A percentile compares a stretch with the other conserved stretches of the same genome.
These are phyloP conservation scores for Ceratocystis cacaofunesta DNA, from an alignment of 2,329 filamentous ascomycete genomes.

Conservation along the genomic window DNA sequence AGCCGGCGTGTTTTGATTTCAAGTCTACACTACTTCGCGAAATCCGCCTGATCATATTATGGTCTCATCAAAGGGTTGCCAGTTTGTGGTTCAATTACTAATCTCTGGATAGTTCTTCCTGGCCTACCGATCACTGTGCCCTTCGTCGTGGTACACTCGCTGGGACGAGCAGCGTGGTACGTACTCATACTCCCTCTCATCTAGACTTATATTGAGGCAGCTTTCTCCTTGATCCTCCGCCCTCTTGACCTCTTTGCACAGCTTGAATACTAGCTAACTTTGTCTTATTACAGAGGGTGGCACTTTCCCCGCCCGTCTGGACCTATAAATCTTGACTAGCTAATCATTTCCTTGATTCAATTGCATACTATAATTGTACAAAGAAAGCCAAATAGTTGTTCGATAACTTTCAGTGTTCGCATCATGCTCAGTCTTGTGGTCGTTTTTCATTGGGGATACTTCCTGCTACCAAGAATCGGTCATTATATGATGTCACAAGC, in stretches of 20 bases:
- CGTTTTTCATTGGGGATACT: not conserved
- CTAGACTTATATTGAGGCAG: not conserved
- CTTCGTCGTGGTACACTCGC: conserved; percentile 79
- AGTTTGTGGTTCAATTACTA: not conserved
- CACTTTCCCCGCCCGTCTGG: conserved; percentile 52
- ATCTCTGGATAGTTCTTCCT: conserved; percentile 66
- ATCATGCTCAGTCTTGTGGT: not conserved
- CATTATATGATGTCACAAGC: too few relatives aligned
- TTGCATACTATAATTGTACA: not conserved
- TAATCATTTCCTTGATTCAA: conserved; percentile 16
- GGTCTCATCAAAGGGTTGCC: not conserved
- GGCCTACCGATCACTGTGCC: conserved; percentile 94
- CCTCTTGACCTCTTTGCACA: not conserved
- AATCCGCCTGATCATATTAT: not conserved
- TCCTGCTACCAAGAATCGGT: too few relatives aligned
- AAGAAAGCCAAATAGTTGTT: conserved; percentile 1
- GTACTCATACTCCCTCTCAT: conserved; percentile 24
- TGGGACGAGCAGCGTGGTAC: conserved; percentile 96
- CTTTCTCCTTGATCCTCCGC: not conserved
- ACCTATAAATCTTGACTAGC: conserved; percentile 31
- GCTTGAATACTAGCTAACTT: conserved; percentile 21
- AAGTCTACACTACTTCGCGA: too few relatives aligned
- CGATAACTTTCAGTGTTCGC: not conserved
- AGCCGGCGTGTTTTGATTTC: not conserved
- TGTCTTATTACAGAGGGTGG: conserved; percentile 39